Evolutionary conservation across 208 protist species (phyloP).

Genomic region (Acanthamoeba culbertsoni): DNA sequence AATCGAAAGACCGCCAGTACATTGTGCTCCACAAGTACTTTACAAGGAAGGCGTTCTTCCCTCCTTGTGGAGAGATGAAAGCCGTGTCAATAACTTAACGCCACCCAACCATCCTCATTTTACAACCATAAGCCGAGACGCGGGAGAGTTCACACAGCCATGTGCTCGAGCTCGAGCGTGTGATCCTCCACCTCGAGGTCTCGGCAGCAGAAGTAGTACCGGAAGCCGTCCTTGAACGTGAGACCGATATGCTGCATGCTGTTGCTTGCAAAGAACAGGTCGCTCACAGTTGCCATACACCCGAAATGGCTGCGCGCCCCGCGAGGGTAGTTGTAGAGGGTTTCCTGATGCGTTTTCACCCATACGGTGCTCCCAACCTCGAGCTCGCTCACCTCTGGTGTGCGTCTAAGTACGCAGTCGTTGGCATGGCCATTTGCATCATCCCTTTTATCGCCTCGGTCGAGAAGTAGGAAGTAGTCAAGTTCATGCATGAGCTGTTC

Average conservation of each 20-base stretch:
- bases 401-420: background rate
- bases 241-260: background rate
- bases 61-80: no score
- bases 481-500: conserved; percentile 2
- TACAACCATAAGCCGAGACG: no score
- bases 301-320: background rate
- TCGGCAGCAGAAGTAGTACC: conserved; percentile 9
- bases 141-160: background rate
- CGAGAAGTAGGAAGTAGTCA: background rate
- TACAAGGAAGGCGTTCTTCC: no score
- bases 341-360: background rate
- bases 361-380: background rate
- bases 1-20: no score
- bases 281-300: background rate
- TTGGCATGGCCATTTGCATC: background rate
- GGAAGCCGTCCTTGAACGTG: background rate
- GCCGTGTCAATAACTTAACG: background rate
- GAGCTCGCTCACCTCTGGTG: background rate
- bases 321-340: background rate
- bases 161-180: background rate
- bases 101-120: no score
- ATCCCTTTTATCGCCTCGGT: background rate
- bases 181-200: conserved; percentile 2
- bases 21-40: no score
- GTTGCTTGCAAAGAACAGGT: background rate